These are phyloP conservation scores for Botryotinia narcissicola DNA, from an alignment of 2,329 filamentous ascomycete species.

Conservation along the genomic window DNA sequence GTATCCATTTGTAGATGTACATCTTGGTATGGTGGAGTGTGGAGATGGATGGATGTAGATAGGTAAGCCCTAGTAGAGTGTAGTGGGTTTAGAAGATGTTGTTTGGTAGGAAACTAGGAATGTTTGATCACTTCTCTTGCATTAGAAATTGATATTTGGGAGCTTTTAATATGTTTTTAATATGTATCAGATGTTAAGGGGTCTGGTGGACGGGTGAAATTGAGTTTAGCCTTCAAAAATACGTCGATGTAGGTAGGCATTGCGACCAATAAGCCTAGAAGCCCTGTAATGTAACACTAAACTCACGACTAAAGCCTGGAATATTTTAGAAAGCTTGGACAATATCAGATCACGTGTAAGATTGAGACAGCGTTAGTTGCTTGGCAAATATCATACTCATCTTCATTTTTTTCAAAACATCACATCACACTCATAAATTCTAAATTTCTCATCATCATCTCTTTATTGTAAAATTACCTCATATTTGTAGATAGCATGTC, in stretches of 20 bases:
- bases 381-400: background rate
- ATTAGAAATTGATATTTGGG: background rate
- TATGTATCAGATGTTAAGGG: background rate
- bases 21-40: background rate
- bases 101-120: background rate
- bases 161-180: fast-evolving
- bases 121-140: background rate
- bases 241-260: background rate
- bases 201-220: background rate
- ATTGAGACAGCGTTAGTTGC: background rate
- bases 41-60: background rate
- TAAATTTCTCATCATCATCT: background rate
- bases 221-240: background rate
- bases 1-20: background rate
- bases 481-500: background rate
- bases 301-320: background rate
- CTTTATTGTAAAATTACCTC: background rate
- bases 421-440: too few species aligned
- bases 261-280: background rate
- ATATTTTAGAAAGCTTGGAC: background rate
- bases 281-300: background rate
- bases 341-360: background rate
- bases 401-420: too few species aligned
- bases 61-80: background rate
- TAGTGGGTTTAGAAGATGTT: background rate